Conservation (phyloP, 345 rosid genomes). For the Lepidium didymum region DNA sequence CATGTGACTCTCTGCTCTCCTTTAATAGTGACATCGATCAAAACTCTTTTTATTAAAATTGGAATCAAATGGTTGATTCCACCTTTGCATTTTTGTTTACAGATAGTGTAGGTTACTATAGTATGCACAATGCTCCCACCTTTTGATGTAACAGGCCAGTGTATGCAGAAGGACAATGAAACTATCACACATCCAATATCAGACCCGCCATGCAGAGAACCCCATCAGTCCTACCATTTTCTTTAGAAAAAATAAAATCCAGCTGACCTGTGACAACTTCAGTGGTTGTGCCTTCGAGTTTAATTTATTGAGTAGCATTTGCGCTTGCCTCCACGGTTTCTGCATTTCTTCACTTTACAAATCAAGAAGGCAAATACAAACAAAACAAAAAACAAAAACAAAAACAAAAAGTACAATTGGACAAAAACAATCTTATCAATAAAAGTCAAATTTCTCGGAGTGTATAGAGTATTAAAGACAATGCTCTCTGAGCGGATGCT, state of each 20-base stretch:
- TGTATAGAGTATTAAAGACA: no score
- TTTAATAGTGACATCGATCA: conserved; percentile 15
- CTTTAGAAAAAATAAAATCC: background rate
- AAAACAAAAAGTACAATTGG: background rate
- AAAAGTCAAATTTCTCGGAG: background rate
- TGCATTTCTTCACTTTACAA: conserved; percentile 33
- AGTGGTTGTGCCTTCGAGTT: conserved; percentile 57
- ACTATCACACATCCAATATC: background rate
- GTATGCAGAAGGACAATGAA: conserved; percentile 6
- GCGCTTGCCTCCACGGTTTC: conserved; percentile 39
- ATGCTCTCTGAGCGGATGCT: background rate
- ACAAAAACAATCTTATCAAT: background rate
- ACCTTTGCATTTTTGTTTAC: background rate
- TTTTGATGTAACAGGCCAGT: conserved; percentile 4
- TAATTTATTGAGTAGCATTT: conserved; percentile 28
- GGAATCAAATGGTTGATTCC: no score
- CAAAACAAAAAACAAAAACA: background rate
- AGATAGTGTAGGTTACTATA: conserved; percentile 7
- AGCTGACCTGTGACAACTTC: conserved; percentile 26
- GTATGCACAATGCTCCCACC: background rate
- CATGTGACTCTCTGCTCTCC: conserved; percentile 12
- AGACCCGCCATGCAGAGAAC: background rate
- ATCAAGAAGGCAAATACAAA: background rate
- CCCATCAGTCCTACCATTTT: background rate
- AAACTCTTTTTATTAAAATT: background rate